Evolutionary conservation across 208 protist genomes (phyloP), one percentile per base, ranked within the genome.

Genomic region (Leptomonas seymouri): DNA sequence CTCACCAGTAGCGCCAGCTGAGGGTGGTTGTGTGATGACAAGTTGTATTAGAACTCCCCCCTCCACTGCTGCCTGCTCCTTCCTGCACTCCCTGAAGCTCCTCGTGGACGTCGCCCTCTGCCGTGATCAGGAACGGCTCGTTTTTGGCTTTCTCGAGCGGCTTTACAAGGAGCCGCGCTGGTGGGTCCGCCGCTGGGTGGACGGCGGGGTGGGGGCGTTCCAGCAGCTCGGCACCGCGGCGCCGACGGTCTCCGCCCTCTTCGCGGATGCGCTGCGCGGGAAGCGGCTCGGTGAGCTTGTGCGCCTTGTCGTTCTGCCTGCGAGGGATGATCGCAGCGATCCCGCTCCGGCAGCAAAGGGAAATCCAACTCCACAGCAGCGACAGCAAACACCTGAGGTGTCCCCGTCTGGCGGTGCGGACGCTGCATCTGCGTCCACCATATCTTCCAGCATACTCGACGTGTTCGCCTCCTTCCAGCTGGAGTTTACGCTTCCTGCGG

Each of bases 91-190:
- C 0, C 58, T 93, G 48, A 78, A 78, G 56, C 74, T 95, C 1
- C 34, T 95, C n/a, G 46, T 93, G 7, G 89, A 94, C 72, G 76
- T 96, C 0, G 88, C 86, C 4, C 81, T 96, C 23, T 92, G 76
- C 67, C 85, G 89, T 21, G 89, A 96, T 69, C 80, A 74, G 58
- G 82, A 82, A n/a, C 85, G 87, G 8, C 71, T 94, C 45, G 78
- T 96, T 46, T 65, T 84, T 48, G 67, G 70, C 28, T 96, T 96
- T 70, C 65, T 96, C 16, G 68, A 82, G 67, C 76, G 71, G 6
- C 79, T 96, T 18, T 69, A 76, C 30, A 36, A 53, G 30, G 83
- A 93, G 57, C 88, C 86, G 23, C 75, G 84, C 27, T 96, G 88
- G 88, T 93, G 88, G 91, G 60, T 78, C 27, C 78, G 78, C 3